These are phyloP conservation scores for Syzygium grande DNA, from an alignment of 345 rosid genomes.

Conservation along the genomic window DNA sequence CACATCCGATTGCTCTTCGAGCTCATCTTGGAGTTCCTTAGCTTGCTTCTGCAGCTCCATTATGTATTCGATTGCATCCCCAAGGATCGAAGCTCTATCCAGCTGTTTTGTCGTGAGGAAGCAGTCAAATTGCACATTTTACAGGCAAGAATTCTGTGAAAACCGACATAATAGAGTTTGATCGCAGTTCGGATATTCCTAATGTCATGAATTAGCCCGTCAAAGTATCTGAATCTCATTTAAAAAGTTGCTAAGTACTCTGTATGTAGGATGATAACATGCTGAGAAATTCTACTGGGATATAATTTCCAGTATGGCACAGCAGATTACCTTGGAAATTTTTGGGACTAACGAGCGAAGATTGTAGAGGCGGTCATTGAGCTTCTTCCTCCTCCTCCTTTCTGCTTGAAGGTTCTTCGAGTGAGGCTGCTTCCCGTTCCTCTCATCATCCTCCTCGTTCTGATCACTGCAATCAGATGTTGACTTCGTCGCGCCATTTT, in stretches of 20 bases:
- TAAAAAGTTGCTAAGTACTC: neutral
- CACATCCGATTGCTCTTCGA: constrained; percentile 66
- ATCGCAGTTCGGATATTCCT: neutral
- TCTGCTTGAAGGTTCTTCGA: constrained; percentile 86
- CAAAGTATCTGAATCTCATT: neutral
- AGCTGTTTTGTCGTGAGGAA: constrained; percentile 29
- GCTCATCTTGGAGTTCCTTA: constrained; percentile 83
- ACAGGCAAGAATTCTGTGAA: neutral
- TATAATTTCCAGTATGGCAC: neutral
- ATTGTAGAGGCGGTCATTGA: constrained; percentile 76
- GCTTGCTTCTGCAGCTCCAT: constrained; percentile 69
- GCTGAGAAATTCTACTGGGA: neutral
- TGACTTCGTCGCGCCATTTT: constrained; percentile 52
- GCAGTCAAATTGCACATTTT: neutral
- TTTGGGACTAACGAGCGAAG: constrained; percentile 81
- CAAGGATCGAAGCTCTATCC: constrained; percentile 87
- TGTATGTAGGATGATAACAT: neutral
- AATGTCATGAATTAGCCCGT: neutral
- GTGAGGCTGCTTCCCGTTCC: constrained; percentile 43
- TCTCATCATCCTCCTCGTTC: constrained; percentile 53
- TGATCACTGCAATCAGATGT: constrained; percentile 74
- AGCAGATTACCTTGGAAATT: constrained; percentile 50
- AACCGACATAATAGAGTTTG: neutral
- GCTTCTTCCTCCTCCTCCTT: constrained; percentile 85
- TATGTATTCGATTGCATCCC: constrained; percentile 82